Base-by-base conservation (phyloP, 1,284 basidiomycete genomes). In the Ceratobasidium sp. region DNA sequence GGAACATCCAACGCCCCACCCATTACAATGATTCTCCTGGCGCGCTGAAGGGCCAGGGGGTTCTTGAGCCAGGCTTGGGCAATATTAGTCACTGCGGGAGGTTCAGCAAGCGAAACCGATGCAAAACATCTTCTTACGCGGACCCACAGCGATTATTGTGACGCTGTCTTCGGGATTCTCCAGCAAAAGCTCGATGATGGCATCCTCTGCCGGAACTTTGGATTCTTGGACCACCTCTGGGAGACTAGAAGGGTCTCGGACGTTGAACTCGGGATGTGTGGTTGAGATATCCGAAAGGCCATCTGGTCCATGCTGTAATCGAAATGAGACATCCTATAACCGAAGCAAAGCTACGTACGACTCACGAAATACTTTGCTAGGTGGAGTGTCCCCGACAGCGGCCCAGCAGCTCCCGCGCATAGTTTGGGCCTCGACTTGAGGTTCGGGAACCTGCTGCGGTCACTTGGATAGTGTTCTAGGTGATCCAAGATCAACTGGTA, bases 1-100 rank as follows among this genome's bases (percentile, higher is more conserved):
- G 95, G 93, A 19, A 92, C 91, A 73, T 98, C 94, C 30, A 98
- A 78, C 1, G 92, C 88, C n/a, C 95, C 95, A n/a, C 95, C 96
- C 95, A 98, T 98, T 76, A 88, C 88, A 19, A 95, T 80, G 27
- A 98, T 82, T 13, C 87, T 83, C 36, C 84, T 85, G 1, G 88
- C 80, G 11, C 81, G 80, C 16, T 88, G 77, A 68, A 84, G 82
- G 0, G 84, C 80, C 33, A 80, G 77, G 1, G 84, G 82, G 73
- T 91, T 84, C 56, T 82, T 76, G 9, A 82, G 82, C 76, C 90
- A 80, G 56, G 91, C 82, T 44, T 81, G 80, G 1, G 93, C 92
- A 27, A 98, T 80, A 75, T 91, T 95, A 19, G 94, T 98, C 69
- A 95, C 80, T 80, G 70, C n/a, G 9, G 19, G 42, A 49, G 2